A percentile compares a stretch with the other conserved stretches of the same genome.
These are phyloP conservation scores for Neopestalotiopsis sp. DNA, from an alignment of 2,329 filamentous ascomycete genomes.

Conservation along the genomic window DNA sequence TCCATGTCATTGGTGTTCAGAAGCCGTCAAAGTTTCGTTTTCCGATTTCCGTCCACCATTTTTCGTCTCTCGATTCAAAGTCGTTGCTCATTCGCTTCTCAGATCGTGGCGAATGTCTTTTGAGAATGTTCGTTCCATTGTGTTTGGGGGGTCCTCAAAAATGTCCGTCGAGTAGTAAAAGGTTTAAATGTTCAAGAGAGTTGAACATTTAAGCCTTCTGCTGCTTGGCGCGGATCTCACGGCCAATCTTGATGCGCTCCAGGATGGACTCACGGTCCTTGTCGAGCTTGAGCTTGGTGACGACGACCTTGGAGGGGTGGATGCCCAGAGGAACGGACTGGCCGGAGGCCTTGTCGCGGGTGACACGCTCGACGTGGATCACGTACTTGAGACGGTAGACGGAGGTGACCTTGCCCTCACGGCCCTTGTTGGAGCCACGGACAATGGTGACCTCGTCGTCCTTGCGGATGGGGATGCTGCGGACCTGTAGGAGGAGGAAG, in stretches of 20 bases:
- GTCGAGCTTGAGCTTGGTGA: slow-evolving; percentile 99
- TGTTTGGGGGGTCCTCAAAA: slow-evolving; percentile 1
- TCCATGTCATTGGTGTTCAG: slow-evolving; percentile 15
- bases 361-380: slow-evolving; percentile 95
- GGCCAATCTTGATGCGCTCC: slow-evolving; percentile 81
- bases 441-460: slow-evolving; percentile 94
- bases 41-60: not conserved
- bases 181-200: not conserved
- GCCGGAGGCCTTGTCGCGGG: slow-evolving; percentile 96
- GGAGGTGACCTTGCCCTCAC: slow-evolving; percentile 96
- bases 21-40: slow-evolving; percentile 1
- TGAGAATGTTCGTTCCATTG: not conserved
- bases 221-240: slow-evolving; percentile 76
- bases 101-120: slow-evolving; percentile 14
- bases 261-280: slow-evolving; percentile 92
- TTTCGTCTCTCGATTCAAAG: slow-evolving; percentile 25
- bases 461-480: slow-evolving; percentile 96
- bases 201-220: slow-evolving; percentile 59
- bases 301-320: slow-evolving; percentile 95
- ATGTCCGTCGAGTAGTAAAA: not conserved
- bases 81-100: slow-evolving; percentile 13
- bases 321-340: slow-evolving; percentile 94
- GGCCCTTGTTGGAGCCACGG: slow-evolving; percentile 90
- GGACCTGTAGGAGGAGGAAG: slow-evolving; percentile 64
- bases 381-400: slow-evolving; percentile 99